Base-by-base conservation (phyloP, 768 basidiomycete species). In the Amanita rimosa region DNA sequence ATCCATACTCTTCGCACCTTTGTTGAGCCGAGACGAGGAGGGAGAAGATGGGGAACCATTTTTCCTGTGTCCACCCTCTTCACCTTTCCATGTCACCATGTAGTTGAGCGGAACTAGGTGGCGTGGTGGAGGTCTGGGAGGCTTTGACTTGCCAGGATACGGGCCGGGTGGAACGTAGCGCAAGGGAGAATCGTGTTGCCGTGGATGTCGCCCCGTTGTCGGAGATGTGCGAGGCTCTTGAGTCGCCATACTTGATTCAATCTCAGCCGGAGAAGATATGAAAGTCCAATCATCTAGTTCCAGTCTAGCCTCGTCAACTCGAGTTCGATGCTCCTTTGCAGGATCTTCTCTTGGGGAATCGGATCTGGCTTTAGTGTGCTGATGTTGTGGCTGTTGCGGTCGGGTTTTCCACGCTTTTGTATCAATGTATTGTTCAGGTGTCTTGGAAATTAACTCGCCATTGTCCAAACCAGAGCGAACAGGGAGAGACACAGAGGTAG, bases 1-100 rank as follows among this genome's bases (percentile, higher is more conserved):
- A 52, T 74, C 74, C 71, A 81, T 75, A 55, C 79, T 83, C 62
- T 78, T 80, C n/a, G 74, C 62, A 42, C 59, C 63, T 51, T 66
- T 68, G 40, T 61, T 51, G 41, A 66, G 57, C 40, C 65, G 64
- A 49, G 49, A 53, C 52, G 61, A 64, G 2, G 62, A 41, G 1
- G 65, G 48, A 4, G 70, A 62, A 1, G 67, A 57, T 41, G 65
- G 59, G 3, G n/a, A n/a, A n/a, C 58, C 49, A n/a, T 63, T 50
- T 48, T 67, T 72, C 31, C 61, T 60, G 26, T 67, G 70, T 10
- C 61, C 58, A 39, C 68, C 68, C 46, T 67, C 67, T 49, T 71
- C 70, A 24, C 67, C 71, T 57, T 75, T 79, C 68, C 71, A 82
- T 11, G 68, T 62, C 17, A 78, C 73, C 21, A 74, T 58, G 65